Evolutionary conservation across 169 alveolate species (phyloP).

Genomic region (Cyclospora cayetanensis): DNA sequence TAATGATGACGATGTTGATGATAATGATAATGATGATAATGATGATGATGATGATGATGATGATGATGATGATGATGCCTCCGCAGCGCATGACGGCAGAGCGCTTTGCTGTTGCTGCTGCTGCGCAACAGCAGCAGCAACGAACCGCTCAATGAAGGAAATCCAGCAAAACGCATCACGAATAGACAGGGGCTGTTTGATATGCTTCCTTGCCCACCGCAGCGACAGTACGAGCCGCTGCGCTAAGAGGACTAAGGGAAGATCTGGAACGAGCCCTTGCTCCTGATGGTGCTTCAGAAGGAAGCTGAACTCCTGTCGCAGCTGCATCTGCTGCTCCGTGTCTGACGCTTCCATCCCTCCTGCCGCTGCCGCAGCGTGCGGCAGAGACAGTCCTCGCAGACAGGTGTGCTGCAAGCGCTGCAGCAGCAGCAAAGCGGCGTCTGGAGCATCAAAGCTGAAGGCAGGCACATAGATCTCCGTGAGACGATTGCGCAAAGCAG

Average conservation of each 20-base stretch:
- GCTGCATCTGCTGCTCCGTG: not conserved
- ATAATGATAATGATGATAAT: too few species aligned
- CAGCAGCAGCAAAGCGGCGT: constrained; percentile 54
- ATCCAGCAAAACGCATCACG: constrained; percentile 77
- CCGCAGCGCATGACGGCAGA: not conserved
- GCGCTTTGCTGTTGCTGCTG: constrained; percentile 2
- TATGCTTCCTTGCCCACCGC: constrained; percentile 76
- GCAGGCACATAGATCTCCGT: constrained; percentile 96
- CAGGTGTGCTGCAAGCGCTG: constrained; percentile 63
- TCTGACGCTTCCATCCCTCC: not conserved
- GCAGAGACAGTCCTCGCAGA: constrained; percentile 19
- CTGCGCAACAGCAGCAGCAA: not conserved
- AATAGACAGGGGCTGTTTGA: constrained; percentile 77
- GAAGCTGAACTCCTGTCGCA: not conserved
- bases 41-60: constrained; percentile 25
- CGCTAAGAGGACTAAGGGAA: constrained; percentile 35
- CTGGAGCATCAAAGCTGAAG: constrained; percentile 66
- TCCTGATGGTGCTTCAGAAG: constrained; percentile 28
- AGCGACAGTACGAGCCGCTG: constrained; percentile 38
- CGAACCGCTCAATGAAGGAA: constrained; percentile 62
- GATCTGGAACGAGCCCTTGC: not conserved
- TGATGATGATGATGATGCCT: not conserved
- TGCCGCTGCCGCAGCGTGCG: constrained; percentile 17
- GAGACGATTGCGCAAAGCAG: constrained; percentile 98
- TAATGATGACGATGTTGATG: too few species aligned